Evolutionary conservation across 345 rosid species (phyloP).

Genomic region (Euphorbia pulcherrima): DNA sequence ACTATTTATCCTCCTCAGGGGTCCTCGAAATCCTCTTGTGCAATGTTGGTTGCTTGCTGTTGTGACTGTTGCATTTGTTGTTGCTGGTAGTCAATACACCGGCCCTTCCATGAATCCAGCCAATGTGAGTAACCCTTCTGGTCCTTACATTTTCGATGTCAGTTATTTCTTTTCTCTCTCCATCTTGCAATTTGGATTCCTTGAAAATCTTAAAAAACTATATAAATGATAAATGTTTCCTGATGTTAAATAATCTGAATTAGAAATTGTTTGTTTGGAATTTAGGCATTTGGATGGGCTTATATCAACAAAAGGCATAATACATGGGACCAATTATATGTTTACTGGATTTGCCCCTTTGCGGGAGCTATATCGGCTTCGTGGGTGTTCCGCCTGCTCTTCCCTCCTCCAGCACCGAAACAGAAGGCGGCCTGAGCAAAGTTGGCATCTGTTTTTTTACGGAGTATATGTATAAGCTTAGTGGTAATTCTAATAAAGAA

Average conservation of each 20-base stretch:
- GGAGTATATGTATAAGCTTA: constrained; percentile 4
- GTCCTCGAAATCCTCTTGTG: constrained; percentile 51
- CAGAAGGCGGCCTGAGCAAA: constrained; percentile 49
- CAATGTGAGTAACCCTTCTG: constrained; percentile 58
- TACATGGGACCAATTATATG: constrained; percentile 90
- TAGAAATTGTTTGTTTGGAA: background rate
- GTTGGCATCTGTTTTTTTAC: background rate
- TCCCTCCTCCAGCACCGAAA: constrained; percentile 45
- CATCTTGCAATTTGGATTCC: background rate
- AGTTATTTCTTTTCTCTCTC: background rate
- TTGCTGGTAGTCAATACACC: constrained; percentile 59
- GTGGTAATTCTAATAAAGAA: constrained; percentile 12
- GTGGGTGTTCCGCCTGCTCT: constrained; percentile 58
- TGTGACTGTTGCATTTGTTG: constrained; percentile 55
- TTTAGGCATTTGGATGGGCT: constrained; percentile 98
- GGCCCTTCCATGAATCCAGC: constrained; percentile 99
- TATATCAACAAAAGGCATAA: constrained; percentile 69
- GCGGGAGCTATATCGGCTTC: constrained; percentile 77
- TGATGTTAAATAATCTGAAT: background rate
- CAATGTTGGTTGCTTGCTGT: constrained; percentile 64
- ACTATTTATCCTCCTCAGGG: constrained; percentile 64
- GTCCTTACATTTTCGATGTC: background rate
- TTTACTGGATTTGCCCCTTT: constrained; percentile 87
- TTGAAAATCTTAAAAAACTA: background rate
- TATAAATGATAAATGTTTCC: background rate